Evolutionary conservation across 768 basidiomycete genomes (phyloP).

Genomic region (Russula dissimulans): DNA sequence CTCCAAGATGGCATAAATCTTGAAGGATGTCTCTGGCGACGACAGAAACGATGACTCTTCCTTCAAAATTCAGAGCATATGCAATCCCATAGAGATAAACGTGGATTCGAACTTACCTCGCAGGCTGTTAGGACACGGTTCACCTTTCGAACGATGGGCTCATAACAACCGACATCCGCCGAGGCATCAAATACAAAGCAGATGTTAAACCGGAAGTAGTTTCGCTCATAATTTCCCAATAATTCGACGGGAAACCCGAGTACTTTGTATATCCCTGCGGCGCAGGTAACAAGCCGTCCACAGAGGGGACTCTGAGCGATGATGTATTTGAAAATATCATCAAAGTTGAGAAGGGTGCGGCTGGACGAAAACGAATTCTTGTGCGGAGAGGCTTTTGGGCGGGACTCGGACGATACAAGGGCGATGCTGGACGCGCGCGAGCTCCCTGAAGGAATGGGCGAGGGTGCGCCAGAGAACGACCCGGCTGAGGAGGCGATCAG

Average conservation of each 20-base stretch:
- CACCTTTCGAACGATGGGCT: slow-evolving; percentile 91
- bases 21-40: slow-evolving; percentile 51
- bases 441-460: slow-evolving; percentile 30
- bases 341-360: slow-evolving; percentile 72
- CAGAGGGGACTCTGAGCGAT: slow-evolving; percentile 83
- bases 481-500: slow-evolving; percentile 47
- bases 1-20: slow-evolving; percentile 79
- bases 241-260: slow-evolving; percentile 87
- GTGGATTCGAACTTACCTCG: slow-evolving; percentile 53
- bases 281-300: slow-evolving; percentile 80
- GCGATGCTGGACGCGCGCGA: slow-evolving; percentile 42
- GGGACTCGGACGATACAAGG: slow-evolving; percentile 37
- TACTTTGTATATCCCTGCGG: slow-evolving; percentile 73
- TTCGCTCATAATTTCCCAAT: slow-evolving; percentile 63
- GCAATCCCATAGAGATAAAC: background rate
- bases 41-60: slow-evolving; percentile 89
- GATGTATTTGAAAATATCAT: slow-evolving; percentile 87
- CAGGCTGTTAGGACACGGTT: slow-evolving; percentile 81
- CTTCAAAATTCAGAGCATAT: slow-evolving; percentile 29
- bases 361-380: slow-evolving; percentile 38
- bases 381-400: slow-evolving; percentile 27
- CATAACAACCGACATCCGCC: slow-evolving; percentile 91
- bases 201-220: slow-evolving; percentile 88
- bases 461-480: slow-evolving; percentile 24
- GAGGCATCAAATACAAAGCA: slow-evolving; percentile 93